Evolutionary conservation across 2,329 filamentous ascomycete genomes (phyloP), one percentile per base, ranked within the genome.

Genomic region (Neophaeococcomyces mojaviensis): DNA sequence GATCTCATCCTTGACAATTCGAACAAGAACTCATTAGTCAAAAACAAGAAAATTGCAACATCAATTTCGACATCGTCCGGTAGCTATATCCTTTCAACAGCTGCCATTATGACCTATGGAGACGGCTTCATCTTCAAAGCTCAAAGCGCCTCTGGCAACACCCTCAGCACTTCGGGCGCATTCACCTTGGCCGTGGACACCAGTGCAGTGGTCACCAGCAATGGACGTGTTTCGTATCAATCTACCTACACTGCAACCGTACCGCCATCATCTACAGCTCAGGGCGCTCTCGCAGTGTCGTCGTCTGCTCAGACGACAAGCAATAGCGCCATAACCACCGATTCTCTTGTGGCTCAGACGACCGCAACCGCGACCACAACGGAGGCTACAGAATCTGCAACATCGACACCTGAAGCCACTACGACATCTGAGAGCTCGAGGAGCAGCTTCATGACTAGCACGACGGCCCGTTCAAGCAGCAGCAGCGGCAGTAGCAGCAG

Each of bases 1-100:
- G 58, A 61, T 47, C 64, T 72, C 52, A 56, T 65, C 34, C 58
- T 71, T n/a, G 64, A 68, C 55, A 67, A 70, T 47, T 57, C 64
- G 43, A 58, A 59, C 49, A 8, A 28, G 10, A 28, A 28, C 24
- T 28, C 15, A 31, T 19, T 41, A 52, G 58, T 59, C 2, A 53
- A 62, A 4, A 50, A 58, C 20, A 56, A 61, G 24, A 53, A 58
- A 4, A 57, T 71, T 28, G 62, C 63, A 15, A 54, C 58, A 16
- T 56, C 61, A 35, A 60, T 70, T 28, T 60, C 68, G 38, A 61
- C 61, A 7, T 59, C 58, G 1, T 58, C 59, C 4, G 60, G 59
- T 13, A 59, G 59, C 9, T 68, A 66, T 52, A 61, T 58, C 10
- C 57, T 69, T 35, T 58, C 63, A 30, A 59, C 58, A 28, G 53